These are phyloP conservation scores for Heliosperma pusillum DNA, from an alignment of 148 eudicot genomes.

Conservation along the genomic window DNA sequence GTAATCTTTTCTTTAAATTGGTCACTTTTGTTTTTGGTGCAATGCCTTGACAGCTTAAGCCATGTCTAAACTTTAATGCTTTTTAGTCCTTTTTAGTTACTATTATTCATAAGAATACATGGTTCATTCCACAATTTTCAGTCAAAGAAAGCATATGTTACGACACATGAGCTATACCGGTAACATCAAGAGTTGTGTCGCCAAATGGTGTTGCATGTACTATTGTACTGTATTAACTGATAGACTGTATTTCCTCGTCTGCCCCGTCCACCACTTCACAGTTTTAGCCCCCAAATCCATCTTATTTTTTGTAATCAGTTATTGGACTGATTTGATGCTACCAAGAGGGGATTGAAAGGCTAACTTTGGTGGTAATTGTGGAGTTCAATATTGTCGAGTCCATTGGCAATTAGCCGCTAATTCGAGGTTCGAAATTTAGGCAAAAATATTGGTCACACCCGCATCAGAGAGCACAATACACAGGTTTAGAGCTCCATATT, in stretches of 20 bases:
- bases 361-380: too few species aligned
- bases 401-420: too few species aligned
- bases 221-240: not conserved
- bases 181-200: not conserved
- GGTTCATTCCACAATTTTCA: not conserved
- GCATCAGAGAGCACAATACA: too few species aligned
- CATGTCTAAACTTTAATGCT: constrained; percentile 25
- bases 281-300: too few species aligned
- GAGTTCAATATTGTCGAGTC: too few species aligned
- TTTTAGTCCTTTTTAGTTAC: not conserved
- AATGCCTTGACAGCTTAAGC: constrained; percentile 25
- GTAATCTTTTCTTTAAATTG: constrained; percentile 43
- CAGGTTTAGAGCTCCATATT: too few species aligned
- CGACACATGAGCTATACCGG: not conserved
- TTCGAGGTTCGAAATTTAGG: too few species aligned
- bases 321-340: too few species aligned
- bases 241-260: not conserved
- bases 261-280: too few species aligned
- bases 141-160: not conserved
- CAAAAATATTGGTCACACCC: too few species aligned
- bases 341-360: too few species aligned
- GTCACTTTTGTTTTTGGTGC: constrained; percentile 25
- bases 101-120: not conserved
- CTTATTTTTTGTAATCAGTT: too few species aligned
- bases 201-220: not conserved